Percentiles rank a stretch among this genome's conserved stretches.
phyloP scores from a whole-genome alignment of 2,329 filamentous ascomycete species.

The Zelopaecilomyces penicillatus region DNA sequence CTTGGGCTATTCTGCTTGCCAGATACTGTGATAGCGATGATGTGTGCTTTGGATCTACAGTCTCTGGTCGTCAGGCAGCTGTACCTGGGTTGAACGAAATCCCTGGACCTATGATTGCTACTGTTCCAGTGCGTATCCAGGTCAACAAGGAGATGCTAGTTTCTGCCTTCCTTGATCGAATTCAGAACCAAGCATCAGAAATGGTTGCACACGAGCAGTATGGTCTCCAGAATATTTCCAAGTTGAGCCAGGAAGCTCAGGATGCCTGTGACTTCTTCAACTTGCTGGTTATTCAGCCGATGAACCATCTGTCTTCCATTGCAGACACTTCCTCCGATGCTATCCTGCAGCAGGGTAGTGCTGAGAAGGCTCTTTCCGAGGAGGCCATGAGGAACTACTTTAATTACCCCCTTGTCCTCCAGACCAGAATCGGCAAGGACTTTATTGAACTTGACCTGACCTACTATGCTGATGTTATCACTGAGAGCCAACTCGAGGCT shows the following conservation, averaged over 20 bases:
- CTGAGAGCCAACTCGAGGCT: constrained; percentile 5
- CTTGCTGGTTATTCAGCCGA: constrained; percentile 7
- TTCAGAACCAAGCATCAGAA: constrained; percentile 4
- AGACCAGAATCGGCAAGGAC: constrained; percentile 5
- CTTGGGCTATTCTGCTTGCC: neutral
- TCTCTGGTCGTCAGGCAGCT: neutral
- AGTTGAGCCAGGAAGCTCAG: constrained; percentile 2
- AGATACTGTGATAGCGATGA: neutral
- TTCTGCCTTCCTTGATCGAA: neutral
- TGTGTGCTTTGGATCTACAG: neutral
- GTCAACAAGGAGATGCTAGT: constrained; percentile 18
- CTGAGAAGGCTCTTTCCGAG: constrained; percentile 6
- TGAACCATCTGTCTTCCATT: neutral
- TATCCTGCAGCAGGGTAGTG: constrained; percentile 2
- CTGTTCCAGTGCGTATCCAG: neutral
- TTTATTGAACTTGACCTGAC: constrained; percentile 8
- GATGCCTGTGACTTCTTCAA: constrained; percentile 6
- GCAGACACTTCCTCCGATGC: constrained; percentile 5
- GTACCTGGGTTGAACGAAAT: neutral
- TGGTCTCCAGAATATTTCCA: constrained; percentile 6
- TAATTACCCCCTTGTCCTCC: constrained; percentile 12
- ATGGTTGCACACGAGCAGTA: constrained; percentile 7
- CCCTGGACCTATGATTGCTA: neutral
- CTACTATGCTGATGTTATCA: constrained; percentile 7
- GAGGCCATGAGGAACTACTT: constrained; percentile 11